Evolutionary conservation across 306 rosid genomes (phyloP).

Genomic region (Rubus parviflorus): DNA sequence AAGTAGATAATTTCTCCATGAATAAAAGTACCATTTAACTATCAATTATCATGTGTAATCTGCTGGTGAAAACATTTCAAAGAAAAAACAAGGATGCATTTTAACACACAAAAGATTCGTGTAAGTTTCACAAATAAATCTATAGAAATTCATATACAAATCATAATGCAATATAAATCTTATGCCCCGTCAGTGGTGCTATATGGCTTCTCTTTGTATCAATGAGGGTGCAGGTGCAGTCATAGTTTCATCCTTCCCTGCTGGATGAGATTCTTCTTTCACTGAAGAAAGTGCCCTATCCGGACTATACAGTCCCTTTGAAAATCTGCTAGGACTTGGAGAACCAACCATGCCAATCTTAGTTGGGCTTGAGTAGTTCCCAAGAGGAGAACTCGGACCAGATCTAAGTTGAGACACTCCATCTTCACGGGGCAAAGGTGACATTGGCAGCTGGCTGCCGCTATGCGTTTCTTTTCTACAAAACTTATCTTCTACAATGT

Average conservation of each 20-base stretch:
- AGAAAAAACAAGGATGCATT: neutral
- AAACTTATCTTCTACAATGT: slow-evolving; percentile 55
- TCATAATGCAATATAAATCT: neutral
- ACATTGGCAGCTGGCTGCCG: slow-evolving; percentile 30
- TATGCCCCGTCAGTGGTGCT: slow-evolving; percentile 4
- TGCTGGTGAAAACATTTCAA: slow-evolving; percentile 11
- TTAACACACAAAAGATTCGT: slow-evolving; percentile 7
- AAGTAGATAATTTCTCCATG: neutral
- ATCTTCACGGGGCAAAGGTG: slow-evolving; percentile 57
- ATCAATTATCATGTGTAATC: neutral
- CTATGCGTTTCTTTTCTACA: slow-evolving; percentile 33
- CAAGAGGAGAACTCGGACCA: slow-evolving; percentile 43
- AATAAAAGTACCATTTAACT: neutral
- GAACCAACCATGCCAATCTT: slow-evolving; percentile 37
- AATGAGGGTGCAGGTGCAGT: slow-evolving; percentile 58
- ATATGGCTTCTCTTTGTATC: slow-evolving; percentile 51
- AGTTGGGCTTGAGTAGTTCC: slow-evolving; percentile 42
- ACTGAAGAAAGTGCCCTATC: slow-evolving; percentile 44
- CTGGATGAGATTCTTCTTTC: slow-evolving; percentile 50
- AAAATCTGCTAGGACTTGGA: slow-evolving; percentile 37
- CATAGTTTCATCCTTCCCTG: slow-evolving; percentile 59
- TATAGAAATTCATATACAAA: slow-evolving; percentile 6
- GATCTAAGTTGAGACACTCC: slow-evolving; percentile 34
- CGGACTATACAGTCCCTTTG: slow-evolving; percentile 46
- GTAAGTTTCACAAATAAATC: neutral